These are phyloP conservation scores for Aspergillus bombycis DNA, from an alignment of 2,329 filamentous ascomycete species.

Conservation along the genomic window DNA sequence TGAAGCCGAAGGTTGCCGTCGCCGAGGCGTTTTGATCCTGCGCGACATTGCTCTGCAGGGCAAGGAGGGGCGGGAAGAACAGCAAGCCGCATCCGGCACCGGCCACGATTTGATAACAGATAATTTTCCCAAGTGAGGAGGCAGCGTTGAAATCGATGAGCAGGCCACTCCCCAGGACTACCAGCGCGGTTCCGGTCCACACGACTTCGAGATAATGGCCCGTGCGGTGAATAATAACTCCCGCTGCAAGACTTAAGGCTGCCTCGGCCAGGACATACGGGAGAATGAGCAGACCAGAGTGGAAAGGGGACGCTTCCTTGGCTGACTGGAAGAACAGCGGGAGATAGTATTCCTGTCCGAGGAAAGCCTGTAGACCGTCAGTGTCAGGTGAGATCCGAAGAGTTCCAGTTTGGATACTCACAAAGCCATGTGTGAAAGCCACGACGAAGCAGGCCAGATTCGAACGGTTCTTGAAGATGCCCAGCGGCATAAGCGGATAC, in stretches of 20 bases:
- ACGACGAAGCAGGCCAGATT: constrained; percentile 61
- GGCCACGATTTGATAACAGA: constrained; percentile 54
- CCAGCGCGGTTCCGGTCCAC: constrained; percentile 46
- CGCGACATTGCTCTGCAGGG: constrained; percentile 56
- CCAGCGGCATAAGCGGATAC: constrained; percentile 70
- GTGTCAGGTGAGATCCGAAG: background rate
- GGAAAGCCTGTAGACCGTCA: constrained; percentile 58
- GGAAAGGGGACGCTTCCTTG: constrained; percentile 61
- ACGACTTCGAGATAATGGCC: constrained; percentile 54
- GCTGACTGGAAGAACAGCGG: constrained; percentile 75
- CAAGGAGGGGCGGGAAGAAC: constrained; percentile 61
- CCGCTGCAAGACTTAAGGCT: constrained; percentile 48
- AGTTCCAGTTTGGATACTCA: constrained; percentile 4
- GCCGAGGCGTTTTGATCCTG: constrained; percentile 55
- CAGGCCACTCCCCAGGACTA: constrained; percentile 52
- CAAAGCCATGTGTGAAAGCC: constrained; percentile 53
- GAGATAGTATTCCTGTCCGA: constrained; percentile 69
- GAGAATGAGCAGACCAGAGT: constrained; percentile 62
- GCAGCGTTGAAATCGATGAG: constrained; percentile 47
- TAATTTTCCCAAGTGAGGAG: constrained; percentile 44
- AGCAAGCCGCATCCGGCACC: constrained; percentile 57
- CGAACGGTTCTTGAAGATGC: constrained; percentile 60
- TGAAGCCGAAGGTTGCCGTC: constrained; percentile 56
- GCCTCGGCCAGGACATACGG: constrained; percentile 59
- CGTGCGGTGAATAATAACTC: constrained; percentile 54